Percentiles rank a stretch among this genome's conserved stretches.
phyloP scores from a whole-genome alignment of 1,284 basidiomycete genomes.

The Apiotrichum montevideense region DNA sequence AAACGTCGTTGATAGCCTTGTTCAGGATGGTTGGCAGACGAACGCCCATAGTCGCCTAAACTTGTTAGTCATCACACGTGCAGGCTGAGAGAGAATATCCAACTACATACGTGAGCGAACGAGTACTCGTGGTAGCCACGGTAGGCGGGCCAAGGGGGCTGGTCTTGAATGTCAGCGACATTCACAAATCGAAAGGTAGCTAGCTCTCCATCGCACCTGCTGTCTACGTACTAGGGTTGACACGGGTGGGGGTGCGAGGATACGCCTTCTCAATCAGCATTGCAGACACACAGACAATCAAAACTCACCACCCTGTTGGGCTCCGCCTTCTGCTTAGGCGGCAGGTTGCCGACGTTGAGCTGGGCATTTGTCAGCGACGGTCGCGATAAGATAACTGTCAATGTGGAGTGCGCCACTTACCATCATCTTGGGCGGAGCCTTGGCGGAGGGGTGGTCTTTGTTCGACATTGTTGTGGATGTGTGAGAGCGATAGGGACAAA shows the following conservation, averaged over 20 bases:
- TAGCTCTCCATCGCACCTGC: too few species aligned
- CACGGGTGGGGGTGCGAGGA: conserved; percentile 50
- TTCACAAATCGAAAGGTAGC: too few species aligned
- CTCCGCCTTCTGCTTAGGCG: conserved; percentile 42
- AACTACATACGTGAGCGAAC: conserved; percentile 62
- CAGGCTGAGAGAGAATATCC: background rate
- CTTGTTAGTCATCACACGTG: background rate
- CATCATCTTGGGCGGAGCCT: conserved; percentile 37
- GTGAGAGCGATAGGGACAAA: background rate
- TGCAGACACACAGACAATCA: conserved; percentile 21
- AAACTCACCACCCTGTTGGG: conserved; percentile 20
- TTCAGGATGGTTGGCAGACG: conserved; percentile 91
- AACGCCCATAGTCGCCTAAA: conserved; percentile 76
- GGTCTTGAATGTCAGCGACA: conserved; percentile 50
- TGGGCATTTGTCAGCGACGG: conserved; percentile 15
- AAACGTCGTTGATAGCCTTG: conserved; percentile 90
- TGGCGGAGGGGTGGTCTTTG: conserved; percentile 33
- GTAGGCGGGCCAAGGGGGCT: conserved; percentile 94
- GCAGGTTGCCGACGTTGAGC: conserved; percentile 46
- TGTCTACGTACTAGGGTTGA: conserved; percentile 43
- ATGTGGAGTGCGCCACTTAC: conserved; percentile 13
- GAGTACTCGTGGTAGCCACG: conserved; percentile 95
- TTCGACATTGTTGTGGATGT: conserved; percentile 8
- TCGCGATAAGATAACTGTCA: background rate
- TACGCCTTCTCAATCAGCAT: background rate